Conservation (phyloP, 2,329 filamentous ascomycete genomes). For the Lojkania enalia region DNA sequence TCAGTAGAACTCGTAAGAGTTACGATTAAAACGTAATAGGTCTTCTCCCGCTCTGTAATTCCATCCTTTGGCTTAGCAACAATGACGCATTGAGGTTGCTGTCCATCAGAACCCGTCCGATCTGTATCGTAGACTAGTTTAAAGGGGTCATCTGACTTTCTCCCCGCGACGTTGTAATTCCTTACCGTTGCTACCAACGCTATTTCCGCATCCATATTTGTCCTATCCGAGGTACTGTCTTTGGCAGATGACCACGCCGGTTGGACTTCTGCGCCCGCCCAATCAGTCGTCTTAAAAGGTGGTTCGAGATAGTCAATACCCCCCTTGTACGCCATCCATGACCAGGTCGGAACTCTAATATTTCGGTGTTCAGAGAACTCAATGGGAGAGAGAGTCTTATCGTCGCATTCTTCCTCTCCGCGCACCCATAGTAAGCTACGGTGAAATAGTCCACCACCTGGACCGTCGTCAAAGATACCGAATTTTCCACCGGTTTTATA, state of each 20-base stretch:
- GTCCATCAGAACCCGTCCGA: slow-evolving; percentile 7
- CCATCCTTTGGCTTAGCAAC: slow-evolving; percentile 12
- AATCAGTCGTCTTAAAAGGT: slow-evolving; percentile 12
- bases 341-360: slow-evolving; percentile 14
- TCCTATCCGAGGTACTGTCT: neutral
- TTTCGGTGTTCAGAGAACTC: slow-evolving; percentile 1
- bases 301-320: slow-evolving; percentile 20
- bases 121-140: slow-evolving; percentile 18
- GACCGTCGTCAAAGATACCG: slow-evolving; percentile 32
- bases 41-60: slow-evolving; percentile 4
- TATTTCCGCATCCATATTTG: neutral
- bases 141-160: slow-evolving; percentile 10
- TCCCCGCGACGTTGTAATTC: slow-evolving; percentile 13
- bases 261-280: slow-evolving; percentile 14
- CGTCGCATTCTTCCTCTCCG: slow-evolving; percentile 8
- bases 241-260: slow-evolving; percentile 7
- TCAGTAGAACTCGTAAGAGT: neutral
- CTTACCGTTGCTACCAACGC: slow-evolving; percentile 14
- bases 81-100: slow-evolving; percentile 16
- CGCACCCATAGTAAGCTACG: slow-evolving; percentile 34
- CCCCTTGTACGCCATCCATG: slow-evolving; percentile 24
- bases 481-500: slow-evolving; percentile 27
- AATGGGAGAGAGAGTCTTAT: slow-evolving; percentile 2
- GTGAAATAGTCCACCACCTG: slow-evolving; percentile 11
- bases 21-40: slow-evolving; percentile 19